Conservation (phyloP, 495 filamentous ascomycete genomes). For the Poronia punctata region DNA sequence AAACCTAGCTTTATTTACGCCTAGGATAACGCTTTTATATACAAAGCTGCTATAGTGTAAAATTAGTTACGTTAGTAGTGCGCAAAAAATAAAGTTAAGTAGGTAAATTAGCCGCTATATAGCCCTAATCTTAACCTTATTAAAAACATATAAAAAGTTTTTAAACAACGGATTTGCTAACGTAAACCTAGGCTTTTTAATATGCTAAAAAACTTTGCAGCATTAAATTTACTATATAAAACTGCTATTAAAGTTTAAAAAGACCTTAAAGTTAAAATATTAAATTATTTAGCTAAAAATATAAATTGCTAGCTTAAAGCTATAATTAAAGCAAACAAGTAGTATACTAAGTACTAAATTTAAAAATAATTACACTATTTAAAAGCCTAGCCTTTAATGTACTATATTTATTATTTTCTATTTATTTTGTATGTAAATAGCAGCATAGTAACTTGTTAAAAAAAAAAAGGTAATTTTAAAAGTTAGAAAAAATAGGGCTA, state of each 20-base stretch:
- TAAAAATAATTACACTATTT: conserved; percentile 2
- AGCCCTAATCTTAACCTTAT: conserved; percentile 9
- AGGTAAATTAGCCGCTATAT: conserved; percentile 6
- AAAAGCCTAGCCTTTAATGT: conserved; percentile 9
- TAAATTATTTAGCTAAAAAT: conserved; percentile 1
- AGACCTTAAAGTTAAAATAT: conserved; percentile 1
- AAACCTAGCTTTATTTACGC: conserved; percentile 2
- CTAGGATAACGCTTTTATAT: conserved; percentile 7
- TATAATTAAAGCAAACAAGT: conserved; percentile 1
- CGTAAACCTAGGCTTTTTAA: not conserved
- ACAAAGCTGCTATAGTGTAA: conserved; percentile 4
- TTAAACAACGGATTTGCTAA: not conserved
- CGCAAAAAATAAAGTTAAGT: conserved; percentile 1
- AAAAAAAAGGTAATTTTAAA: no score
- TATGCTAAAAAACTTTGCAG: not conserved
- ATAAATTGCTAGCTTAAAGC: not conserved
- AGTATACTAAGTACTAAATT: conserved; percentile 7
- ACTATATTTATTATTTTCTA: no score
- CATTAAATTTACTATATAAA: not conserved
- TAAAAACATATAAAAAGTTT: conserved; percentile 2
- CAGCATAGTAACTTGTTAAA: no score
- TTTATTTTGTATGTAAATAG: no score
- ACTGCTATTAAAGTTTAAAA: conserved; percentile 3
- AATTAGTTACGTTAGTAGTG: not conserved
- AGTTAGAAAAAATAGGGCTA: no score